Evolutionary conservation across 345 rosid genomes (phyloP), one percentile per base, ranked within the genome.

Genomic region (Rhodomyrtus tomentosa): DNA sequence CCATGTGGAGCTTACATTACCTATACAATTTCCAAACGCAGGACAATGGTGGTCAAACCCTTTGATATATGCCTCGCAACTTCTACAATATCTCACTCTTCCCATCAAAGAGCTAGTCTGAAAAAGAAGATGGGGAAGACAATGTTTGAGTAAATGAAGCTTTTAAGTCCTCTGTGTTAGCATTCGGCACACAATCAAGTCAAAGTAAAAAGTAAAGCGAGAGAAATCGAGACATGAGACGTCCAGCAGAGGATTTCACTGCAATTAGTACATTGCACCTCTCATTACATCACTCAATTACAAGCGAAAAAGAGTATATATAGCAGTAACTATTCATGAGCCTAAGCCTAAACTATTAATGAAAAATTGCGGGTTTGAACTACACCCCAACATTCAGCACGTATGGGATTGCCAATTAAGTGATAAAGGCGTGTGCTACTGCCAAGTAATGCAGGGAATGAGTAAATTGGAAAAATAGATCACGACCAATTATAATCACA

Each of bases 11-110:
- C 5, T 58, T 6, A 12, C 27, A 74, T 86, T 90, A 92, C 95
- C 96, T 80, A 94, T 90, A 85, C 96, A 94, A 82, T 92, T 94
- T 81, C 96, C 96, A 91, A 92, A 92, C 81, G 95, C 96, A 68
- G 93, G 93, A 80, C 96, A 93, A 83, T 93, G 96, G 87, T 93
- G 96, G 83, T 92, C 96, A 82, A 91, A 92, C 42, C 93, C 92
- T 84, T 86, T 89, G 25, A 92, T 82, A 79, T 90, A 83, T 82
- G 90, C 88, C 81, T 91, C 86, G 86, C 96, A 94, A 80, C 25
- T 88, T 85, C 86, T 91, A 80, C 95, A 93, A 51, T 90, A 93
- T 88, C 95, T 89, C 82, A 90, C 84, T 86, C 94, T 90, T 87
- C 83, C 80, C 45, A 76, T 83, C 10, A 59, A 86, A 86, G 58